Evolutionary conservation across 1,284 basidiomycete species (phyloP).

Genomic region (Mycosarcoma mackinlayi): DNA sequence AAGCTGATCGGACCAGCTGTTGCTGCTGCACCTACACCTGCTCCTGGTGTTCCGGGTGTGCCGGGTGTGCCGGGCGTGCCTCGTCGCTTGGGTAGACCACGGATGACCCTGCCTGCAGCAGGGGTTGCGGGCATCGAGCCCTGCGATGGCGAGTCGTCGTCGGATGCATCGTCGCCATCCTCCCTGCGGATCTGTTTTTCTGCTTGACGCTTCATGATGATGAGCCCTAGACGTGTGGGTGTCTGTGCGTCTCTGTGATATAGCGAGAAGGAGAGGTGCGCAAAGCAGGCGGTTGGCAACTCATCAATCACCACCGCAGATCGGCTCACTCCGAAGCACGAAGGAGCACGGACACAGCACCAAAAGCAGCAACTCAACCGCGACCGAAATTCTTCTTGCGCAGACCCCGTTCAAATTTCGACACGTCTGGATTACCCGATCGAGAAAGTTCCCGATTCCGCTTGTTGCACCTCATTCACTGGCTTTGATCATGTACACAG

Average conservation of each 20-base stretch:
- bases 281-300: no score
- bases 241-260: background rate
- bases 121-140: conserved; percentile 36
- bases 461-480: background rate
- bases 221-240: background rate
- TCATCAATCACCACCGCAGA: background rate
- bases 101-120: conserved; percentile 35
- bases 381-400: conserved; percentile 19
- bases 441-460: no score
- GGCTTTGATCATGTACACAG: no score
- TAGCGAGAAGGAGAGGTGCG: conserved; percentile 1
- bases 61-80: conserved; percentile 23
- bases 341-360: conserved; percentile 17
- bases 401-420: background rate
- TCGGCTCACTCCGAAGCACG: background rate
- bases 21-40: no score
- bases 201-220: conserved; percentile 48
- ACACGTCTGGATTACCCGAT: no score
- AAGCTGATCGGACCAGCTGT: conserved; percentile 13
- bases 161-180: conserved; percentile 40
- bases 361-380: conserved; percentile 3
- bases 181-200: conserved; percentile 47
- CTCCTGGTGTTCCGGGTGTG: conserved; percentile 10
- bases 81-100: conserved; percentile 34
- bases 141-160: conserved; percentile 40